Percentiles rank a stretch among this genome's conserved stretches.
Evolutionary conservation across 352 stramenopile genomes (phyloP).

Genomic region (Phytopythium litorale): DNA sequence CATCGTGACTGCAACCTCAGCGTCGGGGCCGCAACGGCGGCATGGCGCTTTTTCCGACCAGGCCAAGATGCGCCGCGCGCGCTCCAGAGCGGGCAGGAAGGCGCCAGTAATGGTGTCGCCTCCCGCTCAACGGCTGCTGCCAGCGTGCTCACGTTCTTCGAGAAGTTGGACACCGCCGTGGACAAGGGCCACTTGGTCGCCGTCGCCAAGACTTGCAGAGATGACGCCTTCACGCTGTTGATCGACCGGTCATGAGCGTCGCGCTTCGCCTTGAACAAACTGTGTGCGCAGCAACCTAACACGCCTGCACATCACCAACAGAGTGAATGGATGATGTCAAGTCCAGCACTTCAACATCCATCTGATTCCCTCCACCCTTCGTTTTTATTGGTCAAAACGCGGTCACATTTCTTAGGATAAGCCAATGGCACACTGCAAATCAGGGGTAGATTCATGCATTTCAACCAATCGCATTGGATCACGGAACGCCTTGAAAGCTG

Average conservation of each 20-base stretch:
- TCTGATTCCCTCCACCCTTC: neutral
- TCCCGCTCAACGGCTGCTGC: neutral
- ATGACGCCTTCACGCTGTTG: slow-evolving; percentile 89
- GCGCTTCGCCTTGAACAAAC: slow-evolving; percentile 85
- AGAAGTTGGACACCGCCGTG: slow-evolving; percentile 60
- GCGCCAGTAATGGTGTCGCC: slow-evolving; percentile 21
- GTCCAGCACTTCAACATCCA: neutral
- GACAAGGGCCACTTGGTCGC: slow-evolving; percentile 61
- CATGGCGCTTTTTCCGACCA: slow-evolving; percentile 77
- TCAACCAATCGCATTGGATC: no score
- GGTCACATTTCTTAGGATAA: neutral
- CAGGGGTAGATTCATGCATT: no score
- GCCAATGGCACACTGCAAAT: no score
- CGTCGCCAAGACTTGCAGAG: slow-evolving; percentile 71
- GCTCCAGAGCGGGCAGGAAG: slow-evolving; percentile 30
- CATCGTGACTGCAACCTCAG: slow-evolving; percentile 56
- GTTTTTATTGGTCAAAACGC: slow-evolving; percentile 1
- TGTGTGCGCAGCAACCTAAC: slow-evolving; percentile 88
- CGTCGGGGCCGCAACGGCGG: slow-evolving; percentile 57
- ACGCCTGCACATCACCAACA: slow-evolving; percentile 81
- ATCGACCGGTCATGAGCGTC: slow-evolving; percentile 84
- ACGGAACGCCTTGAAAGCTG: neutral
- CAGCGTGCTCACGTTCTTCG: slow-evolving; percentile 67
- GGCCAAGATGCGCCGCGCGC: slow-evolving; percentile 78
- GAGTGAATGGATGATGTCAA: slow-evolving; percentile 54